A percentile compares a stretch with the other conserved stretches of the same genome.
Evolutionary conservation across 2,329 filamentous ascomycete genomes (phyloP).

Genomic region (Ophiostoma quercus): DNA sequence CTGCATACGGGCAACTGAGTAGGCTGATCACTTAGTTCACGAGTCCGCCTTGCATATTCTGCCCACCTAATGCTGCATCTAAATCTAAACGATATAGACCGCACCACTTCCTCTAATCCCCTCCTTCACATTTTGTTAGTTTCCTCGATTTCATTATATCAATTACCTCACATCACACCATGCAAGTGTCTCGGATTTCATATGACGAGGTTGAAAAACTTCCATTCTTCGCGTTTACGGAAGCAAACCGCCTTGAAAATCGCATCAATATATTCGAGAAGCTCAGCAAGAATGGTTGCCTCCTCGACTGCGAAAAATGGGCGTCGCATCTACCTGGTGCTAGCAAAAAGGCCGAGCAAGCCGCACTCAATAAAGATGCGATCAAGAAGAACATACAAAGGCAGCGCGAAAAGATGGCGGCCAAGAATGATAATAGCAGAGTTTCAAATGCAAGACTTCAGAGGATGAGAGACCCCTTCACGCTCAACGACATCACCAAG

Average conservation of each 20-base stretch:
- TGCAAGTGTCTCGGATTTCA: not conserved
- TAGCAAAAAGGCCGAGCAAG: not conserved
- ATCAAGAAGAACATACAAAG: not conserved
- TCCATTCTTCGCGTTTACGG: not conserved
- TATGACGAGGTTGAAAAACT: not conserved
- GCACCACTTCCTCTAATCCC: not conserved
- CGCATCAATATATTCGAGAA: not conserved
- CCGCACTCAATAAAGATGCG: not conserved
- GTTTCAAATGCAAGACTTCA: not conserved
- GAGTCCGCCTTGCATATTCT: not conserved
- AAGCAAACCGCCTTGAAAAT: not conserved
- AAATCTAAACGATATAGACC: not conserved
- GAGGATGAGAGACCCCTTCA: not conserved
- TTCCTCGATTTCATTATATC: not conserved
- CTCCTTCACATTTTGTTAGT: not conserved
- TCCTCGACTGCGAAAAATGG: not conserved
- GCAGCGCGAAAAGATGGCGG: constrained; percentile 9
- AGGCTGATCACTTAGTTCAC: not conserved
- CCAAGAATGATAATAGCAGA: not conserved
- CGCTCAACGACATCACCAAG: not conserved
- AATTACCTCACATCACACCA: not conserved
- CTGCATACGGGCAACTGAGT: not conserved
- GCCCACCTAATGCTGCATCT: not conserved
- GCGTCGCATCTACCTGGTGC: not conserved
- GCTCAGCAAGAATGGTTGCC: not conserved